phyloP scores from a whole-genome alignment of 2,329 filamentous ascomycete genomes.

The Calonectria hongkongensis region DNA sequence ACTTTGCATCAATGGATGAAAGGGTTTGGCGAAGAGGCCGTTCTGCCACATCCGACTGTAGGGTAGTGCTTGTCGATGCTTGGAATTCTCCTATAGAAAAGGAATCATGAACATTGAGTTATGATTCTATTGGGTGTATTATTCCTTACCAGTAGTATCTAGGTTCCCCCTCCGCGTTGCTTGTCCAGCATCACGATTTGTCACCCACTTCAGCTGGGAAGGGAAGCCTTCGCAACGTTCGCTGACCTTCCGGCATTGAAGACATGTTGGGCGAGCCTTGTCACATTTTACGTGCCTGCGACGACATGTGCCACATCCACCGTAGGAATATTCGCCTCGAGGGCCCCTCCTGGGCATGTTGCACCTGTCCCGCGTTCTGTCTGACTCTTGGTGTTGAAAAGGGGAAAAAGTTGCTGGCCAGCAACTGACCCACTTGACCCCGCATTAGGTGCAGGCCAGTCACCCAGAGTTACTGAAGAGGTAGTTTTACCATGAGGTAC shows the following conservation, averaged over 20 bases:
- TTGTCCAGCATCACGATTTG: background rate
- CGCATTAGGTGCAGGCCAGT: background rate
- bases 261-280: conserved; percentile 8
- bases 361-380: background rate
- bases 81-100: background rate
- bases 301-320: conserved; percentile 16
- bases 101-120: background rate
- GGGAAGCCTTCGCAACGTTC: background rate
- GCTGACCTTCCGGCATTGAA: background rate
- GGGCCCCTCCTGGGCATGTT: background rate
- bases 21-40: background rate
- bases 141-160: background rate
- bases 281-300: conserved; percentile 16
- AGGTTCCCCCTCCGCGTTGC: background rate
- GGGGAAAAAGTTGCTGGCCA: background rate
- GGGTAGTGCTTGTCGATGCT: background rate
- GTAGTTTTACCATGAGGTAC: too few relatives aligned
- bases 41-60: background rate
- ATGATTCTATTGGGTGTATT: background rate
- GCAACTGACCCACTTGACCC: background rate
- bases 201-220: conserved; percentile 8
- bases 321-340: conserved; percentile 13
- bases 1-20: background rate
- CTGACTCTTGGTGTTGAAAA: background rate
- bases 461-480: too few relatives aligned